These are phyloP conservation scores for Polytrichum commune DNA, from an alignment of 225 moss, liverwort and hornwort genomes.

Conservation along the genomic window DNA sequence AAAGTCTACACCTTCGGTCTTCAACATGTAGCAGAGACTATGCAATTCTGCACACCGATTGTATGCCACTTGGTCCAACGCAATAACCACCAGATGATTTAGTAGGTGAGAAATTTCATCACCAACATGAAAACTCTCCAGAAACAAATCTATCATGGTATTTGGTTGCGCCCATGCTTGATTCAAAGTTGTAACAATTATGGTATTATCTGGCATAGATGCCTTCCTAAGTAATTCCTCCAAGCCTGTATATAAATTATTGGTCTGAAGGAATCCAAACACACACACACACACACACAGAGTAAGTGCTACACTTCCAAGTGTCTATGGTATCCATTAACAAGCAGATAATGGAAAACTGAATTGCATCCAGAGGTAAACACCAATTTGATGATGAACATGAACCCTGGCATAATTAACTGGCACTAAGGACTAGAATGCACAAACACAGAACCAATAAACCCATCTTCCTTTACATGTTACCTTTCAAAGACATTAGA, in stretches of 20 bases:
- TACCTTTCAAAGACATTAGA: too few relatives aligned
- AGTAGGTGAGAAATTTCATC: constrained; percentile 68
- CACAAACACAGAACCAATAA: too few relatives aligned
- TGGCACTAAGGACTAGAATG: too few relatives aligned
- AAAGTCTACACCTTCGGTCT: constrained; percentile 89
- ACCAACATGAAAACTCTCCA: constrained; percentile 73
- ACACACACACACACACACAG: neutral
- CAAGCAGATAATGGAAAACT: neutral
- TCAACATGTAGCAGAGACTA: constrained; percentile 79
- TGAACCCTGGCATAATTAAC: neutral
- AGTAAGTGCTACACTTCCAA: neutral
- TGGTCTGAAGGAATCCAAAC: constrained; percentile 12
- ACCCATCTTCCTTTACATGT: too few relatives aligned
- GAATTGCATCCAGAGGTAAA: neutral
- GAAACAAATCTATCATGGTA: constrained; percentile 88
- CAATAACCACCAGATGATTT: constrained; percentile 73
- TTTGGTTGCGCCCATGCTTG: constrained; percentile 89
- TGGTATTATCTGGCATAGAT: constrained; percentile 72
- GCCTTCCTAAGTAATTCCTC: constrained; percentile 50
- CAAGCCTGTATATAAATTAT: constrained; percentile 64
- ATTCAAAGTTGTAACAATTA: constrained; percentile 87
- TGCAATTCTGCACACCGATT: constrained; percentile 72
- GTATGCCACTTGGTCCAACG: constrained; percentile 77
- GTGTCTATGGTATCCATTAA: neutral
- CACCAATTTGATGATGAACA: neutral